A percentile compares a stretch with the other conserved stretches of the same genome.
phyloP scores from a whole-genome alignment of 2,329 filamentous ascomycete species.

The Sporothrix brasiliensis region DNA sequence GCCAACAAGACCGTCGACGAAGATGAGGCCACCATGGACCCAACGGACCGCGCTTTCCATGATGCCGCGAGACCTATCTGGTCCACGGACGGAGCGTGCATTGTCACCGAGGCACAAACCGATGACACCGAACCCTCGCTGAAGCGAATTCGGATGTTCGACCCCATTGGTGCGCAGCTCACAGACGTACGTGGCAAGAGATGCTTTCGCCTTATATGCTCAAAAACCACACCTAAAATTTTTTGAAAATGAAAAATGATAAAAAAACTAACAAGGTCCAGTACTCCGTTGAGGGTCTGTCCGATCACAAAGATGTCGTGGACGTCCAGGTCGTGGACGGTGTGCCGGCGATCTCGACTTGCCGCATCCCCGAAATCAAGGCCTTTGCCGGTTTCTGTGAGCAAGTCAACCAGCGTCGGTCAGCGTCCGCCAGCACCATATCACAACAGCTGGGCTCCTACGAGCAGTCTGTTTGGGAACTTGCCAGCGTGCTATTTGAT shows the following conservation, averaged over 20 bases:
- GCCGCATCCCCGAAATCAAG: conserved; percentile 51
- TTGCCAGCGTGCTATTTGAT: conserved; percentile 87
- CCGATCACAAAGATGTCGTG: conserved; percentile 58
- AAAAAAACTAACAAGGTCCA: conserved; percentile 40
- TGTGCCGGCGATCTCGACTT: conserved; percentile 62
- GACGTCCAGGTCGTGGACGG: conserved; percentile 57
- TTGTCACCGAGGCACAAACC: conserved; percentile 30
- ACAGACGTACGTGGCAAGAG: conserved; percentile 23
- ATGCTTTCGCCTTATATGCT: not conserved
- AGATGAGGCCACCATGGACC: conserved; percentile 63
- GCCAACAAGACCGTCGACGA: conserved; percentile 68
- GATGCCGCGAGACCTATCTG: conserved; percentile 77
- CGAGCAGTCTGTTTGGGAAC: conserved; percentile 79
- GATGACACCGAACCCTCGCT: conserved; percentile 35
- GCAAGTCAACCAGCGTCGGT: conserved; percentile 41
- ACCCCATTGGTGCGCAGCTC: not conserved
- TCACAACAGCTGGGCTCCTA: conserved; percentile 49
- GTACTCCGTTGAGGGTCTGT: conserved; percentile 39
- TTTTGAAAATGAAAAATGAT: not conserved
- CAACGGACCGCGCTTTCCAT: conserved; percentile 69
- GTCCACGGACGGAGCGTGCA: conserved; percentile 71
- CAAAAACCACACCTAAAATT: not conserved
- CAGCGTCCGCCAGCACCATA: conserved; percentile 44
- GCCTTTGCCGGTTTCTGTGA: conserved; percentile 50
- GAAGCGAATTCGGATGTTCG: conserved; percentile 34